Percentiles rank a stretch among this genome's conserved stretches.
Conservation (phyloP, 2,329 filamentous ascomycete genomes). For the Clarireedia monteithiana region DNA sequence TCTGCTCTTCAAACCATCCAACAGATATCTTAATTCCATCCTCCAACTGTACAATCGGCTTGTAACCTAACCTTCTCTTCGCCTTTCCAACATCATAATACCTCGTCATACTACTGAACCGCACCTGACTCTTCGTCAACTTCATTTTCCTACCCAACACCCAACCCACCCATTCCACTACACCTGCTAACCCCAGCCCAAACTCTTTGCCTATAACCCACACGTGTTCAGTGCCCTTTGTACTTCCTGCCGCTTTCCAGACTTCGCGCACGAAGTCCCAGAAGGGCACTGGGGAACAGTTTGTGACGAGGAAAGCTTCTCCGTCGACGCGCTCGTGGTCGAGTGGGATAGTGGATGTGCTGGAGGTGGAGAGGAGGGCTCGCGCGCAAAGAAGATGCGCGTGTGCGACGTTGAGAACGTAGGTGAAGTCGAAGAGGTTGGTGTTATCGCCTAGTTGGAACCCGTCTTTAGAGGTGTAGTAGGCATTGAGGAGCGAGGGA, state of each 20-base stretch:
- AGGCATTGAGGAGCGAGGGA: conserved; percentile 65
- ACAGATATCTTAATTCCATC: conserved; percentile 45
- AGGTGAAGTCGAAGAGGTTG: conserved; percentile 66
- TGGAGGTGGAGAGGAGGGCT: conserved; percentile 35
- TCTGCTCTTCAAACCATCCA: conserved; percentile 21
- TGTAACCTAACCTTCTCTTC: conserved; percentile 60
- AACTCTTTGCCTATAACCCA: conserved; percentile 46
- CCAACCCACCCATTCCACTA: conserved; percentile 45
- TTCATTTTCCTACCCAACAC: conserved; percentile 46
- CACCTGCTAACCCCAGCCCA: conserved; percentile 35
- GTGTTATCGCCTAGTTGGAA: conserved; percentile 73
- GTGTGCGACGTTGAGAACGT: conserved; percentile 63
- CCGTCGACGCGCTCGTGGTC: conserved; percentile 72
- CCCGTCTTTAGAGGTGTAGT: conserved; percentile 58
- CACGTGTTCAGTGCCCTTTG: conserved; percentile 44
- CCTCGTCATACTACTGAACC: conserved; percentile 65
- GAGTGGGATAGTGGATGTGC: conserved; percentile 45
- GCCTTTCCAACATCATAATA: conserved; percentile 76
- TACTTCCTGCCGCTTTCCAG: conserved; percentile 50
- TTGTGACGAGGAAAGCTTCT: conserved; percentile 84
- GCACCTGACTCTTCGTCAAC: conserved; percentile 38
- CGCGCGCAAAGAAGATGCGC: conserved; percentile 73
- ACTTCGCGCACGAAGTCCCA: conserved; percentile 80
- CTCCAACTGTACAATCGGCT: conserved; percentile 56
- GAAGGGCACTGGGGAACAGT: conserved; percentile 77